Evolutionary conservation across 2,329 filamentous ascomycete species (phyloP).

Genomic region (Ceratocystis papillata): DNA sequence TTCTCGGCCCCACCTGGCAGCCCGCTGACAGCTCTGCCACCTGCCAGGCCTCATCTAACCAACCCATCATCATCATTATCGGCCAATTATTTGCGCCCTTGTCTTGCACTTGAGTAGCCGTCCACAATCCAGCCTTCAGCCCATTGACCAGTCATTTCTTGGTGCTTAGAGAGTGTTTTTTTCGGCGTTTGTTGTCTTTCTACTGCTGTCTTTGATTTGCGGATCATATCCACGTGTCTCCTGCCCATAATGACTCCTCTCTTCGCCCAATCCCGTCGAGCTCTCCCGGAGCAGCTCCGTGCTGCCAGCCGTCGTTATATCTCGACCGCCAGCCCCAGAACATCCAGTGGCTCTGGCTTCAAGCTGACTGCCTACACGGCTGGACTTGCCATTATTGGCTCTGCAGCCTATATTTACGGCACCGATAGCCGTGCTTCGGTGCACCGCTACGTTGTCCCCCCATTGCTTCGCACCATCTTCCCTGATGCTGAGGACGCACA

Average conservation of each 20-base stretch:
- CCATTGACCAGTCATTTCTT: slow-evolving; percentile 12
- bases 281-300: slow-evolving; percentile 16
- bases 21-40: slow-evolving; percentile 3
- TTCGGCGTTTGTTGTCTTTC: background rate
- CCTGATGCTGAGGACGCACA: slow-evolving; percentile 88
- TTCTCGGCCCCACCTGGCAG: background rate
- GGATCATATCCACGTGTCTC: background rate
- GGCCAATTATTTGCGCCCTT: slow-evolving; percentile 7
- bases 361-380: slow-evolving; percentile 36
- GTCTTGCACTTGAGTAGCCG: background rate
- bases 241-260: slow-evolving; percentile 25
- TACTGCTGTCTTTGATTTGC: background rate
- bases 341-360: slow-evolving; percentile 28
- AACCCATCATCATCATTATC: slow-evolving; percentile 10
- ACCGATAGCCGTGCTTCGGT: slow-evolving; percentile 63
- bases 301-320: slow-evolving; percentile 29
- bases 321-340: slow-evolving; percentile 29
- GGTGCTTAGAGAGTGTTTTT: background rate
- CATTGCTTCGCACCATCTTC: slow-evolving; percentile 52
- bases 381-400: slow-evolving; percentile 35
- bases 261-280: slow-evolving; percentile 24
- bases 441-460: slow-evolving; percentile 58
- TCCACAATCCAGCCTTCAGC: slow-evolving; percentile 15
- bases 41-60: slow-evolving; percentile 14
- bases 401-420: slow-evolving; percentile 52